phyloP scores from a whole-genome alignment of 1,284 basidiomycete genomes.

The Moesziomyces sp. region DNA sequence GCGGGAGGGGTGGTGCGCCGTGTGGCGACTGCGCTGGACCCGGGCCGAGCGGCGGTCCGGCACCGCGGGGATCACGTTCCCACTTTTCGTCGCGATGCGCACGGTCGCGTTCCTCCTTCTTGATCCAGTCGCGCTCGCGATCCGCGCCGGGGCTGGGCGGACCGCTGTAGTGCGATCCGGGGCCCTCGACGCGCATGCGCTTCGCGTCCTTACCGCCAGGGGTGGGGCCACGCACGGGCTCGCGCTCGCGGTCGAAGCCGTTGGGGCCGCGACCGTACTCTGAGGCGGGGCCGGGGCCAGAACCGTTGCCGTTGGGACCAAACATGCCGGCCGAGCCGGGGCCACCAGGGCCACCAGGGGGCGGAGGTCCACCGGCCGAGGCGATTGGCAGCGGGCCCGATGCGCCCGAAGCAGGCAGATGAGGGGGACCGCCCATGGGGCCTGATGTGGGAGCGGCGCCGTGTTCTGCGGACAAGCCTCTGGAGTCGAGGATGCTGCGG shows the following conservation, averaged over 20 bases:
- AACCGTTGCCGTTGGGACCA: slow-evolving; percentile 45
- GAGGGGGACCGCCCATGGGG: slow-evolving; percentile 47
- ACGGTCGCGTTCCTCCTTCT: slow-evolving; percentile 59
- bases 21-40: slow-evolving; percentile 50
- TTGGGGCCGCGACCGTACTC: slow-evolving; percentile 46
- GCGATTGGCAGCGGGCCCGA: slow-evolving; percentile 65
- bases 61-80: slow-evolving; percentile 61
- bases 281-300: slow-evolving; percentile 37
- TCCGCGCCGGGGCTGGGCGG: slow-evolving; percentile 52
- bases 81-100: slow-evolving; percentile 52
- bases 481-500: slow-evolving; percentile 74
- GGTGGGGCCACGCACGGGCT: slow-evolving; percentile 50
- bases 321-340: slow-evolving; percentile 61
- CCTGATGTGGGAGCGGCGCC: slow-evolving; percentile 38
- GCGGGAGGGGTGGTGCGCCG: slow-evolving; percentile 49
- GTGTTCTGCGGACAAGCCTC: slow-evolving; percentile 52
- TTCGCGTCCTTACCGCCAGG: slow-evolving; percentile 65
- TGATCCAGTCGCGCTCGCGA: slow-evolving; percentile 64
- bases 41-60: slow-evolving; percentile 35
- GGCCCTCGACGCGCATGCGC: slow-evolving; percentile 49
- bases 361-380: slow-evolving; percentile 69
- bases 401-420: slow-evolving; percentile 46
- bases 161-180: slow-evolving; percentile 44
- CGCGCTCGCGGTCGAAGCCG: slow-evolving; percentile 65
- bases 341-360: slow-evolving; percentile 68